Conservation (phyloP, 768 basidiomycete species). For the Pilatotrama ljubarskyi region DNA sequence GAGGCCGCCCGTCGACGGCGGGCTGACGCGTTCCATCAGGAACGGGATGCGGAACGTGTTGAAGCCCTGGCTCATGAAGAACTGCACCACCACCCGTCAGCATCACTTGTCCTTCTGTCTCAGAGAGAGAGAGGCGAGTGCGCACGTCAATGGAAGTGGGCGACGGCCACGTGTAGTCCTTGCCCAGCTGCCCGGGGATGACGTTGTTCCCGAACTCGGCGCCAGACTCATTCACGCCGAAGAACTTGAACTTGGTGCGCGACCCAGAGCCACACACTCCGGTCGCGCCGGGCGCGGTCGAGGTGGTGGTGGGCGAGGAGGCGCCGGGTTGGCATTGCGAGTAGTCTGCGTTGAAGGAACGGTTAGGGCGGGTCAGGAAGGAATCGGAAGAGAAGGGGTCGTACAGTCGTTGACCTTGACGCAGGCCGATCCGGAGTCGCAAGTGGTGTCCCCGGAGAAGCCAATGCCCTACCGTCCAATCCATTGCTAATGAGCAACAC, state of each 20-base stretch:
- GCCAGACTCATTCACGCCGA: conserved; percentile 63
- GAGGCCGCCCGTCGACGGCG: conserved; percentile 49
- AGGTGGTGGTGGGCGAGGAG: conserved; percentile 30
- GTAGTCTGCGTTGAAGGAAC: conserved; percentile 37
- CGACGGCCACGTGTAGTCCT: conserved; percentile 51
- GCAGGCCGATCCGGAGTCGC: conserved; percentile 47
- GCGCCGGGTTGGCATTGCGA: conserved; percentile 47
- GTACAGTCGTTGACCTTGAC: conserved; percentile 43
- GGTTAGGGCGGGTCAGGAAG: not conserved
- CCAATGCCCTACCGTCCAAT: conserved; percentile 32
- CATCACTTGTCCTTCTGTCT: not conserved
- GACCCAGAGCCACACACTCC: conserved; percentile 36
- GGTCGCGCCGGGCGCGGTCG: conserved; percentile 31
- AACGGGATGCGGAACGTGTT: conserved; percentile 67
- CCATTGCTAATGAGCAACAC: not conserved
- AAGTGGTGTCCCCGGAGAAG: conserved; percentile 46
- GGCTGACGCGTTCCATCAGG: conserved; percentile 55
- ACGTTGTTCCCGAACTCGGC: conserved; percentile 57
- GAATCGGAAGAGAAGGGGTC: conserved; percentile 14
- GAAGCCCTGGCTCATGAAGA: conserved; percentile 55
- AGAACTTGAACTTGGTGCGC: conserved; percentile 58
- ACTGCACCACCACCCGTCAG: conserved; percentile 28
- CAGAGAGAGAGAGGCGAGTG: not conserved
- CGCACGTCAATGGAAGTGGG: conserved; percentile 41
- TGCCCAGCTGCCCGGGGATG: conserved; percentile 47